phyloP scores from a whole-genome alignment of 257 asterid genomes.

The Plantago elongata region DNA sequence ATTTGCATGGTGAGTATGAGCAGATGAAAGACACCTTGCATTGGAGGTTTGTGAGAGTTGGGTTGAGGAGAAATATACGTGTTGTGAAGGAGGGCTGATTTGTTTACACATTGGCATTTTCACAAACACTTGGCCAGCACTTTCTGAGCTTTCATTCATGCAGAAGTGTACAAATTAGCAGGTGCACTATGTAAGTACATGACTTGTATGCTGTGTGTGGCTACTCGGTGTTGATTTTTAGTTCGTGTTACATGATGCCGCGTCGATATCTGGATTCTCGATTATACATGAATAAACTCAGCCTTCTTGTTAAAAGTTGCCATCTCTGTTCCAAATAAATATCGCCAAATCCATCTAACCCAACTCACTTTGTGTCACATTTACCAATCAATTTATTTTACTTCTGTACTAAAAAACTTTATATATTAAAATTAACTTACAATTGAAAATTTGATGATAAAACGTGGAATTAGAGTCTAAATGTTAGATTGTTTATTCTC shows the following conservation, averaged over 20 bases:
- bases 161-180: conserved; percentile 14
- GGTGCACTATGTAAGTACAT: background rate
- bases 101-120: conserved; percentile 31
- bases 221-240: background rate
- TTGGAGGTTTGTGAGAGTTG: background rate
- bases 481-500: too few relatives aligned
- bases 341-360: too few relatives aligned
- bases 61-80: conserved; percentile 24
- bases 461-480: too few relatives aligned
- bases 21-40: conserved; percentile 36
- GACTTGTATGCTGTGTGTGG: background rate
- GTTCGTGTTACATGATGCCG: background rate
- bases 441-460: too few relatives aligned
- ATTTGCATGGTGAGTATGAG: conserved; percentile 36
- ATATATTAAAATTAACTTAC: too few relatives aligned
- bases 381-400: too few relatives aligned
- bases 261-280: too few relatives aligned
- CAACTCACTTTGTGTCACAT: too few relatives aligned
- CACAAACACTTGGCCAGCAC: conserved; percentile 36
- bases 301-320: too few relatives aligned
- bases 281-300: too few relatives aligned
- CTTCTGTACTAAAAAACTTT: too few relatives aligned
- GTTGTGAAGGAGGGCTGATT: conserved; percentile 24
- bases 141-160: conserved; percentile 3
- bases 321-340: too few relatives aligned